Percentiles rank a stretch among this genome's conserved stretches.
Evolutionary conservation across 208 protist genomes (phyloP).

Genomic region (Trichomonas tenax): DNA sequence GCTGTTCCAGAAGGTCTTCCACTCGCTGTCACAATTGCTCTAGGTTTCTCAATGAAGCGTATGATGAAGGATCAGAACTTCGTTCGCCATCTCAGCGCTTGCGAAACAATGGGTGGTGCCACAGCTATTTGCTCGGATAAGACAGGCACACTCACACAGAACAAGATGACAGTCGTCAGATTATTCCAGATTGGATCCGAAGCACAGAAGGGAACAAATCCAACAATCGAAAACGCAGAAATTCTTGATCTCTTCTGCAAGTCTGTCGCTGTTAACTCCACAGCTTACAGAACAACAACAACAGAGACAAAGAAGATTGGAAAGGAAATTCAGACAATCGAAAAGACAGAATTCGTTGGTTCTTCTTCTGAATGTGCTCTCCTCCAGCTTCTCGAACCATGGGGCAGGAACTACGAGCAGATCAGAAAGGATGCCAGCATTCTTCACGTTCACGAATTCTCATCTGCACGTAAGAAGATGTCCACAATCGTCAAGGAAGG

Average conservation of each 20-base stretch:
- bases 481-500: background rate
- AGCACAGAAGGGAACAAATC: background rate
- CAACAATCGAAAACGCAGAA: background rate
- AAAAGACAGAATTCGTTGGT: background rate
- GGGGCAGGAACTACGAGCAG: background rate
- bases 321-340: background rate
- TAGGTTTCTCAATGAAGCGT: conserved; percentile 50
- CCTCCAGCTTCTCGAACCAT: background rate
- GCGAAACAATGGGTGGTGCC: conserved; percentile 64
- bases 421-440: background rate
- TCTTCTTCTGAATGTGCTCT: background rate
- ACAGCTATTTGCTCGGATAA: conserved; percentile 92
- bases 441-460: background rate
- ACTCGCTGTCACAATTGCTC: conserved; percentile 81
- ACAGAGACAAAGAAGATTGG: background rate
- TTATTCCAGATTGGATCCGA: background rate
- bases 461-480: background rate
- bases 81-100: background rate
- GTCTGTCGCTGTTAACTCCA: background rate
- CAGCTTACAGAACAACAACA: background rate
- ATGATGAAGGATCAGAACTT: conserved; percentile 14
- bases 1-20: conserved; percentile 89
- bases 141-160: conserved; percentile 57
- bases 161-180: conserved; percentile 24
- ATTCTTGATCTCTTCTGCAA: background rate